Evolutionary conservation across 441 rosid genomes (phyloP).

Genomic region (Populus hybrid): DNA sequence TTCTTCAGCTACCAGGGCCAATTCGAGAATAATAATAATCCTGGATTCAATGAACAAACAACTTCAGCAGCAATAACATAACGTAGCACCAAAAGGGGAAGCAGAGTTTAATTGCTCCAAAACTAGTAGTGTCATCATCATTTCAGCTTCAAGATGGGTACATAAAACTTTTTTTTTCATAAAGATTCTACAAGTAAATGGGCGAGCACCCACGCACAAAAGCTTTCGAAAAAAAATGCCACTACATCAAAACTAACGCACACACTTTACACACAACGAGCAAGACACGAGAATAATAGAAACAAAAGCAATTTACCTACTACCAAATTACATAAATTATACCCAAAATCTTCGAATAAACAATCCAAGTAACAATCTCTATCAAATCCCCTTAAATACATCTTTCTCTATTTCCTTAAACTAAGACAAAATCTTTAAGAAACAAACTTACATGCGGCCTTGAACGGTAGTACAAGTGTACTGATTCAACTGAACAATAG

Average conservation of each 20-base stretch:
- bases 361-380: neutral
- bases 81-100: neutral
- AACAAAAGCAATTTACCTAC: neutral
- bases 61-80: neutral
- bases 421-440: conserved; percentile 16
- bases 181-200: neutral
- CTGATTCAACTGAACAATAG: conserved; percentile 49
- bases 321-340: neutral
- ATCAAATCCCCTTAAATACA: neutral
- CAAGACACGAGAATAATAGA: neutral
- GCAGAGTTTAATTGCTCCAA: neutral
- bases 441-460: conserved; percentile 41
- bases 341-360: neutral
- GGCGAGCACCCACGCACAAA: neutral
- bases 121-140: neutral
- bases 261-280: neutral
- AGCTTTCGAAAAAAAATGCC: neutral
- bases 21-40: conserved; percentile 58
- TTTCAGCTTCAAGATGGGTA: neutral
- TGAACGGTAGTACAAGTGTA: conserved; percentile 62
- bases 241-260: neutral
- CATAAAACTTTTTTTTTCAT: neutral
- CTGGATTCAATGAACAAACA: conserved; percentile 29
- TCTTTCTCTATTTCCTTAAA: neutral
- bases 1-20: conserved; percentile 47